Evolutionary conservation across 73 alveolate genomes (phyloP), one percentile per base, ranked within the genome.

Genomic region (Symbiodinium natans): DNA sequence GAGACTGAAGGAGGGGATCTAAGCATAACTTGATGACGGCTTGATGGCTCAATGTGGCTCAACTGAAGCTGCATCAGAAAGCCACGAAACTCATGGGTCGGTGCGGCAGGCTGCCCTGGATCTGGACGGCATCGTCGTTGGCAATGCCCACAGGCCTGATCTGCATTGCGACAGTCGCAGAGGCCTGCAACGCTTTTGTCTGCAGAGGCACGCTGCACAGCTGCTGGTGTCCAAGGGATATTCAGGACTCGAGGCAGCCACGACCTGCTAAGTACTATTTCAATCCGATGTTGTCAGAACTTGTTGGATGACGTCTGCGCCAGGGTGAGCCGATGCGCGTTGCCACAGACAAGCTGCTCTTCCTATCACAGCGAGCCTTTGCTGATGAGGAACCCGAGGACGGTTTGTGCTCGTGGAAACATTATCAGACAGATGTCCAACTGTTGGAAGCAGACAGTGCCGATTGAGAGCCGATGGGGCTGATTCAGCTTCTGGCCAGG

Each of bases 171-270:
- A 15, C 3, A 74, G 9, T 25, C 31, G 15, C 17, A 63, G 17
- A 23, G 21, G 7, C 40, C 1, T 8, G 38, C 41, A 9, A 23
- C 5, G 25, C 43, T 0, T 29, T 15, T 34, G 11, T 34, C 48
- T 17, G n/a, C 41, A 9, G 31, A 74, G 84, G 88, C 97, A 90
- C 41, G 87, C 89, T 42, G 97, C 97, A 29, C 97, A 90, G 88
- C 97, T 90, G 89, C 88, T 90, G 83, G 97, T 90, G 52, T 68
- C 97, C 74, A 68, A 71, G 77, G 97, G 97, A 68, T 90, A 90
- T 48, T 68, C 89, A n/a, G 97, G 97, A 42, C 88, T 90, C 54
- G 97, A 90, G 80, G 84, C 84, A 31, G n/a, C 9, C 25, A 13
- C 25, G 25, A 33, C 43, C 41, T 9, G 27, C 8, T 27, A 23